These are phyloP conservation scores for Capsicum baccatum DNA, from an alignment of 257 asterid genomes.

Conservation along the genomic window DNA sequence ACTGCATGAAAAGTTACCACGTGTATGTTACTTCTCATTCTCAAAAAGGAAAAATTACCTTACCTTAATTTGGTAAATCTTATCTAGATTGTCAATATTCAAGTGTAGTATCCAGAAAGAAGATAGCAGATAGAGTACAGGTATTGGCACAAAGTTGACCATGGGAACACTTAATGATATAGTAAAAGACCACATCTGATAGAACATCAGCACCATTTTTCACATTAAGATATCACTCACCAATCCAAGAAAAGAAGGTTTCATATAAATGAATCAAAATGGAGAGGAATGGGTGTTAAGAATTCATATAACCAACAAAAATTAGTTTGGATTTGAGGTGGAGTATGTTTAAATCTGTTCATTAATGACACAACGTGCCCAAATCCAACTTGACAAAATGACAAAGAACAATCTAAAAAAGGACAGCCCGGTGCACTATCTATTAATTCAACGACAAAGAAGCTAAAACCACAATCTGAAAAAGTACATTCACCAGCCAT, in stretches of 20 bases:
- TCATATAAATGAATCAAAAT: background rate
- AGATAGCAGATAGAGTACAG: background rate
- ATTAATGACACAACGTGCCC: background rate
- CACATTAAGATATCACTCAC: constrained; percentile 12
- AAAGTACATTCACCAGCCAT: background rate
- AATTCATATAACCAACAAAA: background rate
- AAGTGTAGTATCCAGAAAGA: background rate
- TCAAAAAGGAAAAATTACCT: background rate
- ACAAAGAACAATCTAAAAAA: background rate
- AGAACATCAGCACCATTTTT: background rate
- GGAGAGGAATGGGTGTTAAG: background rate
- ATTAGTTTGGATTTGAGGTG: background rate
- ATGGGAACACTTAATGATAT: background rate
- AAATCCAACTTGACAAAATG: background rate
- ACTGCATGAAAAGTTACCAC: background rate
- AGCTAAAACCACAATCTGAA: background rate
- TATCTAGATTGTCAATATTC: background rate
- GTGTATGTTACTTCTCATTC: background rate
- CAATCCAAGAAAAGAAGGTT: background rate
- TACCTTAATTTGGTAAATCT: background rate
- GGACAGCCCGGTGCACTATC: no score
- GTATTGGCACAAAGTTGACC: background rate
- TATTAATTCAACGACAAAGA: no score
- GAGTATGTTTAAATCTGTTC: background rate
- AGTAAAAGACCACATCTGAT: background rate